Evolutionary conservation across 768 basidiomycete species (phyloP).

Genomic region (Amanita thiersii): DNA sequence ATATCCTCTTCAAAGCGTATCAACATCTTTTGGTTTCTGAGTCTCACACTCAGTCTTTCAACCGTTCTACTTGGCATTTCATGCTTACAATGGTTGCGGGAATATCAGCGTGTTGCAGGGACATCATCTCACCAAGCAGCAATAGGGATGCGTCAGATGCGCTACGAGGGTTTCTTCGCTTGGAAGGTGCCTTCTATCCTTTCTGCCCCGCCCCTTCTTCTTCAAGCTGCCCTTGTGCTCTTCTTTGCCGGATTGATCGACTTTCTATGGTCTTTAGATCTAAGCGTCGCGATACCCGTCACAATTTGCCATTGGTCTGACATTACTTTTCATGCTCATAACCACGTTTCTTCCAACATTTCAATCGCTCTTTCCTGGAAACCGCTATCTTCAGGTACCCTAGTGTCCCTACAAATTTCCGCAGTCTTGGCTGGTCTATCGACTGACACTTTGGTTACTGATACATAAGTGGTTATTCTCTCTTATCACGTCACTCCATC

Average conservation of each 20-base stretch:
- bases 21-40: constrained; percentile 17
- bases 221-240: constrained; percentile 18
- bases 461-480: background rate
- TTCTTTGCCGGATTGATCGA: constrained; percentile 21
- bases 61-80: constrained; percentile 17
- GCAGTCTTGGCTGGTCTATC: constrained; percentile 17
- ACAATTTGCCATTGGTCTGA: constrained; percentile 12
- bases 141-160: constrained; percentile 18
- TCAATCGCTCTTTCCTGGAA: constrained; percentile 10
- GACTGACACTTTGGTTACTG: too few relatives aligned
- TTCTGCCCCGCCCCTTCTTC: constrained; percentile 17
- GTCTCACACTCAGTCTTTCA: constrained; percentile 16
- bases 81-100: constrained; percentile 20
- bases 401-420: constrained; percentile 21
- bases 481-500: background rate
- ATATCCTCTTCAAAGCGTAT: constrained; percentile 11
- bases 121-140: constrained; percentile 13
- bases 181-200: constrained; percentile 20
- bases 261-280: constrained; percentile 15
- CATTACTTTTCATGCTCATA: constrained; percentile 13
- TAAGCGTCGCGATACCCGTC: constrained; percentile 13
- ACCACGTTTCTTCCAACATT: constrained; percentile 18
- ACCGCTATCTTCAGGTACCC: constrained; percentile 6
- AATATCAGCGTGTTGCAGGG: constrained; percentile 15
- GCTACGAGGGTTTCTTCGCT: constrained; percentile 16